Evolutionary conservation across 2,329 filamentous ascomycete species (phyloP), one percentile per base, ranked within the genome.

Genomic region (Talaromyces sp.): DNA sequence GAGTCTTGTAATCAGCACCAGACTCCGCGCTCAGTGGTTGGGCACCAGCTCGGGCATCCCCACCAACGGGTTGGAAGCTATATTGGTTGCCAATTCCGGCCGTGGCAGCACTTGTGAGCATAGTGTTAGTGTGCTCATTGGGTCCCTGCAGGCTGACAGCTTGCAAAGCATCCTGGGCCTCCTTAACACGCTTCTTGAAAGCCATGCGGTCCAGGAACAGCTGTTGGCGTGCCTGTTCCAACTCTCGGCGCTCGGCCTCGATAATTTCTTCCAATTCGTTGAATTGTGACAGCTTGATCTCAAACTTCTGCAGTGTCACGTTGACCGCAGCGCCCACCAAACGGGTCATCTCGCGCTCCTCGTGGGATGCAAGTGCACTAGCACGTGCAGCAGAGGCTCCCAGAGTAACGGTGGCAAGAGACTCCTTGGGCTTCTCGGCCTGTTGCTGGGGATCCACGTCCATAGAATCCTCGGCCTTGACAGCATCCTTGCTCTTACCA

Each of bases 251-350:
- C 77, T 99, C 94, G 5, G 92, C 91, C 65, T 95, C 89, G 46
- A 99, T 81, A 40, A 97, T 87, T 16, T 89, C 83, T 75, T 99
- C 94, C 83, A 99, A 92, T 72, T 99, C 94, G 65, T 90, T 88
- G 75, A 99, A 99, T 71, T 97, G 96, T 67, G 91, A 87, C 54
- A 99, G 82, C 76, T 99, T 99, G 65, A 97, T 80, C 75, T 97
- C 91, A 57, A 97, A 86, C 76, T 99, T 99, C 69, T 96, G 88
- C 30, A 97, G 80, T n/a, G 90, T 93, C 11, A 96, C 82, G 69
- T 99, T 99, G 47, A 96, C 90, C 0, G 91, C 91, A 5, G 91
- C 89, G 2, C 91, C 93, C 9, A 99, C 90, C 42, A 97, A 85
- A 14, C 91, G 89, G 17, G 92, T 96, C 85, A 97, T 94, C 74